Percentiles rank a stretch among this genome's conserved stretches.
Conservation (phyloP, 495 filamentous ascomycete genomes). For the Articulospora tetracladia region DNA sequence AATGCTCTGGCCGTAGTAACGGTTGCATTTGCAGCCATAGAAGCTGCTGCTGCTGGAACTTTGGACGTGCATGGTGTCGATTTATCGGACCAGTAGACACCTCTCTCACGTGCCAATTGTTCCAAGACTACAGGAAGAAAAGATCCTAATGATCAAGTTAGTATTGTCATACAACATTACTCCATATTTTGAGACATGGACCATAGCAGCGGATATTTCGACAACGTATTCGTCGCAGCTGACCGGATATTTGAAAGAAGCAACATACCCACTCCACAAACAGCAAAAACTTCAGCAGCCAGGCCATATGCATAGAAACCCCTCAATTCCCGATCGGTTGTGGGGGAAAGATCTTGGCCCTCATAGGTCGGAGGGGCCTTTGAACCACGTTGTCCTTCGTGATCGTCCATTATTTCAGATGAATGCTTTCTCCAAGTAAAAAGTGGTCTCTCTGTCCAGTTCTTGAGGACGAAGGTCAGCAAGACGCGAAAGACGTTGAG, state of each 20-base stretch:
- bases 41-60: constrained; percentile 6
- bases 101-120: constrained; percentile 84
- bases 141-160: constrained; percentile 51
- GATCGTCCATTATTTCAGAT: constrained; percentile 19
- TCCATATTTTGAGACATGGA: not conserved
- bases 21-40: not conserved
- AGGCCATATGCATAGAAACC: constrained; percentile 97
- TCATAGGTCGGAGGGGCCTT: constrained; percentile 46
- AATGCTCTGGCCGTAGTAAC: constrained; percentile 1
- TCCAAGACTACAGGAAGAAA: constrained; percentile 96
- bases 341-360: constrained; percentile 85
- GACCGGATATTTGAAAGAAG: not conserved
- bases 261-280: constrained; percentile 67
- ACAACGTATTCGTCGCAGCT: not conserved
- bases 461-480: not conserved
- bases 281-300: constrained; percentile 93
- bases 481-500: not conserved
- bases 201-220: too few species aligned
- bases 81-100: constrained; percentile 73
- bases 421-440: not conserved
- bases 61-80: constrained; percentile 60
- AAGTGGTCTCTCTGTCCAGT: not conserved
- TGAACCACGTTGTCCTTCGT: not conserved
- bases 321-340: constrained; percentile 77
- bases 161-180: too few species aligned